Base-by-base conservation (phyloP, 2,329 filamentous ascomycete genomes). In the Arthrinium phaeospermum region DNA sequence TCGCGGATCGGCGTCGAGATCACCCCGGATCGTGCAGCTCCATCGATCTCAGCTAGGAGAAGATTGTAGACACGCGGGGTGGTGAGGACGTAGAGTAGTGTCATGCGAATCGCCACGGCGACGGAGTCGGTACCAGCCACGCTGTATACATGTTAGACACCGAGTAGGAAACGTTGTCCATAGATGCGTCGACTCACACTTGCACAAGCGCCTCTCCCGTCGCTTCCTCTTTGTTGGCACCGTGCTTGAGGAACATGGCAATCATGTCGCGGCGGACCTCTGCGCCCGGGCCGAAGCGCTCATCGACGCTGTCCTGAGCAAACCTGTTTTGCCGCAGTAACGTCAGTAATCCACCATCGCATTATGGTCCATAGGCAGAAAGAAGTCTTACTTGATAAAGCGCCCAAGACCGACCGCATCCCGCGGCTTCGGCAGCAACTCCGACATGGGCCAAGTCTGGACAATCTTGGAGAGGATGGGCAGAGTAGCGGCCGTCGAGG, bases 1-100 rank as follows among this genome's bases (percentile, higher is more conserved):
- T 75, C 75, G n/a, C 73, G 73, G 7, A 74, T 64, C 1, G 75
- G 74, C 6, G 19, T 72, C 8, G 75, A 75, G 46, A 76, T 73
- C 30, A 49, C 70, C 3, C 75, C 75, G 13, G 69, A 14, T 16
- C 67, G 19, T 14, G 76, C 72, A 1, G 24, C 75, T 2, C 71
- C 68, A 19, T 37, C 69, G 30, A 77, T 73, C 69, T 77, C 75
- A 27, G 72, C 30, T 61, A 75, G 74, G 4, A 71, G 16, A 12
- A 70, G 71, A n/a, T 68, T 64, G n/a, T 77, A 76, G 37, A 73
- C 64, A 0, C 37, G 67, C 5, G 75, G 75, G 0, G 75, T 72
- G 5, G 75, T 73, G 68, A 75, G 74, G 12, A 77, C 14, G 30
- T 73, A 72, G 1, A 77, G 61, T 19, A 77, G 46, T 0, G 72